These are phyloP conservation scores for Herpetomonas tarakana DNA, from an alignment of 208 protist species.

Conservation along the genomic window DNA sequence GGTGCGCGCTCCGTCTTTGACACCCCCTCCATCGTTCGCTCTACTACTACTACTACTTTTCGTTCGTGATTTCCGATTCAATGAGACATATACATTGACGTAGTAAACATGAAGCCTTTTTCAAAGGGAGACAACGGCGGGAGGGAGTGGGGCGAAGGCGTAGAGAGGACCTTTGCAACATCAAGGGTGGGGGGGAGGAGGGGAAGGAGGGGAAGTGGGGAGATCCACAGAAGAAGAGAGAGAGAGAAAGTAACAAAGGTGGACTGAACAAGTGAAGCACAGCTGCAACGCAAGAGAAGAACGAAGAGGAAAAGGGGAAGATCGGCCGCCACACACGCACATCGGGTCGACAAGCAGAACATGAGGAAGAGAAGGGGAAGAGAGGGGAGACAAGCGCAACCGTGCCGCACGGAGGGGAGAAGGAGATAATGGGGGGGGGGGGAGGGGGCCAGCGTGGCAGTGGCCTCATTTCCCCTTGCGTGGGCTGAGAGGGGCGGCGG, in stretches of 20 bases:
- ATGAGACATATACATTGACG: background rate
- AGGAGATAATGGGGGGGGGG: no score
- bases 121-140: no score
- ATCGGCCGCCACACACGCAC: no score
- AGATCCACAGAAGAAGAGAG: background rate
- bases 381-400: background rate
- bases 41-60: no score
- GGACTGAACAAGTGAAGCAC: conserved; percentile 1
- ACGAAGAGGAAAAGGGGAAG: conserved; percentile 5
- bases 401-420: no score
- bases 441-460: no score
- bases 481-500: conserved; percentile 10
- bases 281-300: background rate
- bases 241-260: background rate
- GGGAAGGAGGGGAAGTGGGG: background rate
- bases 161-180: background rate
- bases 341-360: conserved; percentile 6
- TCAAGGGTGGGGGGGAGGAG: background rate
- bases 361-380: conserved; percentile 2
- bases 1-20: no score
- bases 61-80: no score
- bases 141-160: no score
- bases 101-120: background rate
- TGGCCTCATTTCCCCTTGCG: conserved; percentile 19
- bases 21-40: no score